Conservation (phyloP, 2,329 filamentous ascomycete species). For the Didymella arachidicola region DNA sequence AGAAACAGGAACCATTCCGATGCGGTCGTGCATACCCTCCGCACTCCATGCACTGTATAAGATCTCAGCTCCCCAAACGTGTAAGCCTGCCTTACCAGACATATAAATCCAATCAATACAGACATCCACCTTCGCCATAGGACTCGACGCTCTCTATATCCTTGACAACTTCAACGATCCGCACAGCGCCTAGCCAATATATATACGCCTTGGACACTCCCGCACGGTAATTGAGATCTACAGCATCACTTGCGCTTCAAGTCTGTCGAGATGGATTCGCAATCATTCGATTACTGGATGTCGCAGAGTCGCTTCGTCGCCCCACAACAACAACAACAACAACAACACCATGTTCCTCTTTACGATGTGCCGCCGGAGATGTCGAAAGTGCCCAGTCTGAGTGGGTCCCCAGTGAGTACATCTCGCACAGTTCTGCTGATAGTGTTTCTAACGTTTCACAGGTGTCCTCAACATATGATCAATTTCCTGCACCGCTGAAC, state of each 20-base stretch:
- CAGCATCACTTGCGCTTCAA: neutral
- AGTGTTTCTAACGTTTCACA: slow-evolving; percentile 10
- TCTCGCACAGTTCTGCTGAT: neutral
- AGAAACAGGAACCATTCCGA: slow-evolving; percentile 32
- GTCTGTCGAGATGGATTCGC: slow-evolving; percentile 43
- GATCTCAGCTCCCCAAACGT: slow-evolving; percentile 45
- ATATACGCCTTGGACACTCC: slow-evolving; percentile 1
- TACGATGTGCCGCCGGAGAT: slow-evolving; percentile 48
- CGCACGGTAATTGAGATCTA: neutral
- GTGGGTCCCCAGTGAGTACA: slow-evolving; percentile 48
- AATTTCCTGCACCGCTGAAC: slow-evolving; percentile 43
- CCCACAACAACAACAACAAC: slow-evolving; percentile 46
- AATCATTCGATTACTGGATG: slow-evolving; percentile 50
- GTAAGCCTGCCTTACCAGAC: slow-evolving; percentile 34
- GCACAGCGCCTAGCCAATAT: neutral
- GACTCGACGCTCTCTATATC: neutral
- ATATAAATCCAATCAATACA: slow-evolving; percentile 28
- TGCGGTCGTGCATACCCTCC: slow-evolving; percentile 23
- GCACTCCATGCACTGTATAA: slow-evolving; percentile 40
- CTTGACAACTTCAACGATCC: neutral
- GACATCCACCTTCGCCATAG: slow-evolving; percentile 16
- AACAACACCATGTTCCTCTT: slow-evolving; percentile 40
- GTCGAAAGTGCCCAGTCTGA: slow-evolving; percentile 50
- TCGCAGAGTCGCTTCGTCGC: slow-evolving; percentile 46
- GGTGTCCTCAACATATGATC: slow-evolving; percentile 50